phyloP scores from a whole-genome alignment of 2,329 filamentous ascomycete genomes.

The Trichoderma arundinaceum region DNA sequence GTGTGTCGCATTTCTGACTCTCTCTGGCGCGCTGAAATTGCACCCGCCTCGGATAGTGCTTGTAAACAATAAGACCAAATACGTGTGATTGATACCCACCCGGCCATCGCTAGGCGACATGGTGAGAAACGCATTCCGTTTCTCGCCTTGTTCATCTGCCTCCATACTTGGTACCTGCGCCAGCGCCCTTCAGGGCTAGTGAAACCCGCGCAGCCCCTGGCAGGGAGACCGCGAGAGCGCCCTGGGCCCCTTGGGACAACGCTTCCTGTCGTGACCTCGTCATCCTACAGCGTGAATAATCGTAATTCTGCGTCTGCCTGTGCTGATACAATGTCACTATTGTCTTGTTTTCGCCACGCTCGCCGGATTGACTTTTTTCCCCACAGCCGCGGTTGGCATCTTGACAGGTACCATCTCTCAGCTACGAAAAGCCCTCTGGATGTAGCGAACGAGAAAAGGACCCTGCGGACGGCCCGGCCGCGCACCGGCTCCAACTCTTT shows the following conservation, averaged over 20 bases:
- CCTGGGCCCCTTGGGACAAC: not conserved
- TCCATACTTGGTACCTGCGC: conserved; percentile 29
- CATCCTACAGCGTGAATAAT: not conserved
- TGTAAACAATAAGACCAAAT: not conserved
- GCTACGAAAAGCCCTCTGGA: not conserved
- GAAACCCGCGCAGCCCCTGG: conserved; percentile 29
- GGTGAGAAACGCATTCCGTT: conserved; percentile 31
- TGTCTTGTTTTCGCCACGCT: not conserved
- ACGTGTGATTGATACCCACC: not conserved
- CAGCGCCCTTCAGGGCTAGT: conserved; percentile 22
- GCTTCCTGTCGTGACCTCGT: no score
- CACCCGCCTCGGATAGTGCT: conserved; percentile 7
- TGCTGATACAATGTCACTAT: not conserved
- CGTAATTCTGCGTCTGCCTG: conserved; percentile 14
- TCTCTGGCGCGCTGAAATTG: conserved; percentile 11
- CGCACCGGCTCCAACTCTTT: conserved; percentile 22
- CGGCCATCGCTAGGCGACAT: conserved; percentile 14
- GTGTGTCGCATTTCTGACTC: conserved; percentile 17
- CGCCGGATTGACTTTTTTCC: conserved; percentile 5
- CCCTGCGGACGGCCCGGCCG: conserved; percentile 14
- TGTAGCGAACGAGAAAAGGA: not conserved
- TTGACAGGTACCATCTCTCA: conserved; percentile 15
- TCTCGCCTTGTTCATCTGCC: conserved; percentile 26
- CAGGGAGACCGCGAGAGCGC: conserved; percentile 23
- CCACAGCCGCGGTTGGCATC: not conserved